Evolutionary conservation across 257 asterid species (phyloP), one percentile per base, ranked within the genome.

Genomic region (Solanum lycopersicoides): DNA sequence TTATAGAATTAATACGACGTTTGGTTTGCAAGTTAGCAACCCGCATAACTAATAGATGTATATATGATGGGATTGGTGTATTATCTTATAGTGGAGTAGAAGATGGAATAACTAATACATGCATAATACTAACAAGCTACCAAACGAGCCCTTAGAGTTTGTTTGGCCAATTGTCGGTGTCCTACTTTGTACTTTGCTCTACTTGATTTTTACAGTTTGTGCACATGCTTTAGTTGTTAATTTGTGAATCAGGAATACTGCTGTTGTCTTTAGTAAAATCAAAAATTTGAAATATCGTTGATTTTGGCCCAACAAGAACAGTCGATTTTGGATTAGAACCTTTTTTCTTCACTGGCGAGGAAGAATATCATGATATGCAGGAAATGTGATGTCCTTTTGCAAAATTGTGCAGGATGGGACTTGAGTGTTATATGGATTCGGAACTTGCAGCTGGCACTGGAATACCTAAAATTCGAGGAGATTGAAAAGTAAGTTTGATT

Each of bases 361-460:
- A 84, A 71, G 83, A 66, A 18, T 59, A 88, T 42, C 13, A 21
- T 68, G 50, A 30, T 60, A 84, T 44, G 30, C 20, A 15, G 86
- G 34, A 84, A 85, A 41, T 37, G 28, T 56, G 53, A 39, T 76
- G 69, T 30, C 30, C 12, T 87, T 28, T 60, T 28, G 50, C 45
- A 41, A 63, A 68, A 59, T 39, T 88, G 90, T 92, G 87, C 95
- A 97, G 99, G 95, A 66, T 95, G 98, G 99, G 93, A 93, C 87
- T 91, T 95, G 95, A 93, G 92, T 75, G 74, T 92, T 87, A 89
- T 96, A 87, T 94, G 97, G 87, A 94, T 95, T 86, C 94, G 99
- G 86, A 94, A 90, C 90, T 90, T 97, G 93, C 98, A 97, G 93
- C 89, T 95, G 94, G 98, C 98, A 69, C 91, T 97, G 93, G 89